These are phyloP conservation scores for Candida albicans DNA, from an alignment of 1,139 yeast genomes.

Conservation along the genomic window DNA sequence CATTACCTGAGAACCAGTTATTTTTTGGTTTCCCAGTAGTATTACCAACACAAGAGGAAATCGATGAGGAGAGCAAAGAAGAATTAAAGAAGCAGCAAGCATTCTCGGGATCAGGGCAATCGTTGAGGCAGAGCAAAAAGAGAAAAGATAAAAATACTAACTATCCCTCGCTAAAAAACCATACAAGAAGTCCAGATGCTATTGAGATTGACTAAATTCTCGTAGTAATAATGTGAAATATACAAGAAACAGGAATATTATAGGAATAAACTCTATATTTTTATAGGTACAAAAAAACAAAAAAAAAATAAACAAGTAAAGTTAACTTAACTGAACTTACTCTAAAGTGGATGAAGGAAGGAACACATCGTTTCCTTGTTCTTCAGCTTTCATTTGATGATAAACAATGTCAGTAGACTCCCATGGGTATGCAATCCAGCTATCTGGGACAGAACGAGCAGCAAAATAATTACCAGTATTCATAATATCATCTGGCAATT, in stretches of 20 bases:
- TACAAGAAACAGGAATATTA: no score
- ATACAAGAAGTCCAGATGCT: conserved; percentile 67
- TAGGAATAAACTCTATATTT: not conserved
- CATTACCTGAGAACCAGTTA: conserved; percentile 78
- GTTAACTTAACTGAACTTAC: no score
- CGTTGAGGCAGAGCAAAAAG: conserved; percentile 72
- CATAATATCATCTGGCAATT: conserved; percentile 65
- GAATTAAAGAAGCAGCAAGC: conserved; percentile 19
- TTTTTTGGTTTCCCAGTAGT: conserved; percentile 92
- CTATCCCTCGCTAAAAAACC: conserved; percentile 47
- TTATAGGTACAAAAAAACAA: conserved; percentile 1
- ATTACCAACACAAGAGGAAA: conserved; percentile 58
- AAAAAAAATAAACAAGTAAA: not conserved
- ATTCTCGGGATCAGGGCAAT: conserved; percentile 66
- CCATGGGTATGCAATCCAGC: conserved; percentile 99
- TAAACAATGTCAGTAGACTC: conserved; percentile 86
- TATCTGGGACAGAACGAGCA: conserved; percentile 87
- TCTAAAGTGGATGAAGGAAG: conserved; percentile 35
- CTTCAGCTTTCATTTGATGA: conserved; percentile 78
- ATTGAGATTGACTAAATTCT: conserved; percentile 66
- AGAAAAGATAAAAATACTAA: conserved; percentile 58
- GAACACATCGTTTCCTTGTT: conserved; percentile 63
- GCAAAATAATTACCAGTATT: conserved; percentile 76
- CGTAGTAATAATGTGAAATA: no score
- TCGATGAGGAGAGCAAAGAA: conserved; percentile 27